These are phyloP conservation scores for Ophiorrhiza pumila DNA, from an alignment of 257 asterid species.

Conservation along the genomic window DNA sequence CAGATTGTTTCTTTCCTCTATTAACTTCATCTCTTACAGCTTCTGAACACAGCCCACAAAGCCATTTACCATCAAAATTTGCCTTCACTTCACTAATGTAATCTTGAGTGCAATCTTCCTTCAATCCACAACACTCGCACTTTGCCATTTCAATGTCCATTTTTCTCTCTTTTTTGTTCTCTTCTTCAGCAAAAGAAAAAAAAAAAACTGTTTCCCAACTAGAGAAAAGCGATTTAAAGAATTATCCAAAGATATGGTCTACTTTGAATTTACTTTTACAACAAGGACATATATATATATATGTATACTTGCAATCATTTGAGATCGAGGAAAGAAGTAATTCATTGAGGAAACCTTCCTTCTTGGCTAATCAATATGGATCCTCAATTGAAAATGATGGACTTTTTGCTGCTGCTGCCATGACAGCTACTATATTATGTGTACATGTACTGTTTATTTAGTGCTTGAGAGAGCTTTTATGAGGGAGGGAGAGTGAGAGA, in stretches of 20 bases:
- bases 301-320: not conserved
- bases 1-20: conserved; percentile 42
- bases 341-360: not conserved
- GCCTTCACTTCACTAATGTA: conserved; percentile 65
- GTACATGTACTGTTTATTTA: not conserved
- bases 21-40: conserved; percentile 76
- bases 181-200: not conserved
- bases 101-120: conserved; percentile 83
- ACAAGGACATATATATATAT: no score
- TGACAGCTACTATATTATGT: not conserved
- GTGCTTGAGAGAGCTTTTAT: conserved; percentile 3
- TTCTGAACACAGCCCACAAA: conserved; percentile 83
- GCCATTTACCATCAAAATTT: conserved; percentile 81
- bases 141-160: conserved; percentile 77
- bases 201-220: not conserved
- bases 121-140: conserved; percentile 92
- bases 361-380: not conserved
- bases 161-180: not conserved
- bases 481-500: not conserved
- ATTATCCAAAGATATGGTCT: not conserved
- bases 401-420: not conserved
- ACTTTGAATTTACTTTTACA: not conserved
- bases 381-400: conserved; percentile 5
- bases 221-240: not conserved
- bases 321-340: no score